phyloP scores from a whole-genome alignment of 192 early-diverging fungal species.

The Cladochytrium replicatum region DNA sequence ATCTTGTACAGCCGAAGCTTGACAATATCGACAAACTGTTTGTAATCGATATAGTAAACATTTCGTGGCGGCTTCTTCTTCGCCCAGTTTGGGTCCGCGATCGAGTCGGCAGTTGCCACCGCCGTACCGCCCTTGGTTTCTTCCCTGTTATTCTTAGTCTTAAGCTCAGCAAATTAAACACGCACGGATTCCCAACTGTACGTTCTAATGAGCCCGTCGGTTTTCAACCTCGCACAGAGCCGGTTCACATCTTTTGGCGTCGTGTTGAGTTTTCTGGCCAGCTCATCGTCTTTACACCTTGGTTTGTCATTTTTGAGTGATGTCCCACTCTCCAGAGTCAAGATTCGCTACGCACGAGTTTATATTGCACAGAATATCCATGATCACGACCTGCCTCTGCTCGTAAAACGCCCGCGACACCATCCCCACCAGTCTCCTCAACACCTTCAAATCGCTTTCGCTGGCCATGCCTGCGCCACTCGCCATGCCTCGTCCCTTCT shows the following conservation, averaged over 20 bases:
- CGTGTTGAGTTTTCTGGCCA: slow-evolving; percentile 54
- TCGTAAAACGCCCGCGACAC: slow-evolving; percentile 72
- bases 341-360: no score
- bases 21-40: slow-evolving; percentile 84
- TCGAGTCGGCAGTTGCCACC: no score
- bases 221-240: slow-evolving; percentile 69
- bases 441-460: slow-evolving; percentile 11
- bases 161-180: not conserved
- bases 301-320: no score
- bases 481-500: not conserved
- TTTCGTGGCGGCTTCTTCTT: slow-evolving; percentile 47
- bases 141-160: not conserved
- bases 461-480: no score
- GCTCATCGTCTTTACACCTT: slow-evolving; percentile 53
- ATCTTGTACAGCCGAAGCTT: slow-evolving; percentile 88
- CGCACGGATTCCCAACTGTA: no score
- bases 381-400: slow-evolving; percentile 62
- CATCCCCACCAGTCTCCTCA: slow-evolving; percentile 19
- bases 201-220: slow-evolving; percentile 68
- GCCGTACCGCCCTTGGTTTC: slow-evolving; percentile 13
- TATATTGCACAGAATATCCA: slow-evolving; percentile 59
- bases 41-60: slow-evolving; percentile 88
- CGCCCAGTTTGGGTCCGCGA: no score
- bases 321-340: no score
- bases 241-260: slow-evolving; percentile 60